Evolutionary conservation across 1,284 basidiomycete species (phyloP).

Genomic region (Pseudomicrostroma phylloplanum): DNA sequence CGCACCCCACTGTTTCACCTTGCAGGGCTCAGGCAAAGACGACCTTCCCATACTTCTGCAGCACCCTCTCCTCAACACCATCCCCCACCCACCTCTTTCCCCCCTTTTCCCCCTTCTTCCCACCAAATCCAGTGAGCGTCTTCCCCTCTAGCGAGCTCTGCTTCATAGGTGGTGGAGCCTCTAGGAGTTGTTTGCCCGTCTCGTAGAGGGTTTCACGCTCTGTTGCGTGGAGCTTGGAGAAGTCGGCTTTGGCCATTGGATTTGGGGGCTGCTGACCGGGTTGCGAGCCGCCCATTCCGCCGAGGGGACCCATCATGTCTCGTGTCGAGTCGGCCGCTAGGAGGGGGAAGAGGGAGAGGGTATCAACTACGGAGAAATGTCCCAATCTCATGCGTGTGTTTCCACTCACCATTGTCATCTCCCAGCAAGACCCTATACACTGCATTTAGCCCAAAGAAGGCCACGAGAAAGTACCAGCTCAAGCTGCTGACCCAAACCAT

Average conservation of each 20-base stretch:
- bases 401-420: constrained; percentile 67
- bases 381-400: constrained; percentile 41
- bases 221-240: constrained; percentile 77
- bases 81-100: constrained; percentile 42
- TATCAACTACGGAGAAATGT: not conserved
- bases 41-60: constrained; percentile 30
- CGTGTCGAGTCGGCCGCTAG: constrained; percentile 47
- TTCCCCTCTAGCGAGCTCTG: not conserved
- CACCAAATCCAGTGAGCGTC: not conserved
- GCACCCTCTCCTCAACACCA: constrained; percentile 45
- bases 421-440: constrained; percentile 89
- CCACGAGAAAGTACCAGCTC: constrained; percentile 93
- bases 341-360: constrained; percentile 10
- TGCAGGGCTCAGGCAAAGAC: not conserved
- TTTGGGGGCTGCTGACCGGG: not conserved
- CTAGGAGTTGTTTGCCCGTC: constrained; percentile 56
- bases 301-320: constrained; percentile 31
- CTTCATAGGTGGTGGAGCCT: not conserved
- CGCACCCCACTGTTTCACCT: no score
- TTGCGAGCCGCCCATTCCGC: not conserved
- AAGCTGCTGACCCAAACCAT: constrained; percentile 97
- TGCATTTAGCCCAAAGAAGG: constrained; percentile 94
- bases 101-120: constrained; percentile 13
- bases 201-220: constrained; percentile 91
- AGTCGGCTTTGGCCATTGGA: constrained; percentile 57